Base-by-base conservation (phyloP, 345 rosid genomes). In the Melaleuca quinquenervia region DNA sequence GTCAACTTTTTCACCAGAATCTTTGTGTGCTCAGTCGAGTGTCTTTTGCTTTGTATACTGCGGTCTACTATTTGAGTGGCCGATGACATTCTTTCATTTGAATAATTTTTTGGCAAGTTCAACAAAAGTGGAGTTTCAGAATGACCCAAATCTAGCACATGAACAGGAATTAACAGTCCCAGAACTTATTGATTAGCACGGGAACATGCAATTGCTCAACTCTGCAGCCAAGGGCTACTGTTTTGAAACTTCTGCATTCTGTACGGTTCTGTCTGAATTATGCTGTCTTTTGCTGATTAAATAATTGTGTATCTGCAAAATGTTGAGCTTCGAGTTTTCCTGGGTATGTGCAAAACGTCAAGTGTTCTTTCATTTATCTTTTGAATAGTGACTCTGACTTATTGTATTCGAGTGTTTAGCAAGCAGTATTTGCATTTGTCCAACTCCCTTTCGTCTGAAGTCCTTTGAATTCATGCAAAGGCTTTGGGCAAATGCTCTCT, bases 281-380 rank as follows among this genome's bases (percentile, higher is more conserved):
- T 45, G 78, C 21, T 9, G 24, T 18, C 48, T 70, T 18, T 70
- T 5, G 45, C 78, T 70, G 78, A 1, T 70, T 36, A 18, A 32
- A 45, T 18, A 7, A 70, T 9, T 70, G 78, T 18, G 48, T 21
- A 70, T 95, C 90, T 92, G 94, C 13, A 98, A 97, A 88, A 92
- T 92, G 88, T 86, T 93, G 87, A 92, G 93, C 24, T 93, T 91
- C 62, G 91, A 91, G 7, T 70, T 70, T 36, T 70, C 82, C 94
- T 93, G 88, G 74, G 91, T 48, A 97, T 95, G 87, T 98, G 95
- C 89, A 92, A 92, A 78, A 89, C 93, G 78, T 92, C 88, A 78
- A 96, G 98, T 26, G 96, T 95, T 16, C 94, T 95, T 86, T 96
- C 98, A 53, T 93, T 95, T 78, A 92, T 95, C 50, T 96, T 96